Evolutionary conservation across 2,329 filamentous ascomycete genomes (phyloP).

Genomic region (Aspergillus arachidicola): DNA sequence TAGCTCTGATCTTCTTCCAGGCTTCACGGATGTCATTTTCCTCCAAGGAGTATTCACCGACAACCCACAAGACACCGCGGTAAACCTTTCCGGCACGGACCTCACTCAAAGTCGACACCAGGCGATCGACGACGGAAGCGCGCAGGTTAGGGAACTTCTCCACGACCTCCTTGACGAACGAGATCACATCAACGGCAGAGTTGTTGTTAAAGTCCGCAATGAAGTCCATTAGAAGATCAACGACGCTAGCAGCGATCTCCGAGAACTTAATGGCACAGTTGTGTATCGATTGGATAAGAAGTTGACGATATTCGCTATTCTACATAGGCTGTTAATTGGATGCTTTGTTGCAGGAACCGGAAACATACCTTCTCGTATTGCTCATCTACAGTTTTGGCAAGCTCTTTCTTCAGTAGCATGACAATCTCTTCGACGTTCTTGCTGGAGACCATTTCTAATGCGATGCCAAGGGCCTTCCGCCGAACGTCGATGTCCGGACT

Average conservation of each 20-base stretch:
- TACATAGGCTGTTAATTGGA: conserved; percentile 32
- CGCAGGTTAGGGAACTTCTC: conserved; percentile 95
- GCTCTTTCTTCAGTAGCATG: conserved; percentile 92
- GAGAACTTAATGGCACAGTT: conserved; percentile 99
- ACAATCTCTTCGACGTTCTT: conserved; percentile 99
- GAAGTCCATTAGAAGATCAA: conserved; percentile 97
- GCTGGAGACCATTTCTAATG: conserved; percentile 96
- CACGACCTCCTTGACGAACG: conserved; percentile 98
- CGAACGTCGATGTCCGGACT: conserved; percentile 96
- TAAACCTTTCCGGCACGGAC: conserved; percentile 97
- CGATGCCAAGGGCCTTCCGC: conserved; percentile 84
- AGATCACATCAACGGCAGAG: conserved; percentile 95
- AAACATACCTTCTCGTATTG: conserved; percentile 82
- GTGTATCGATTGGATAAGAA: conserved; percentile 96
- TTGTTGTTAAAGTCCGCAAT: conserved; percentile 98
- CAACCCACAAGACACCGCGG: conserved; percentile 93
- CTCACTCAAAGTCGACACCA: conserved; percentile 88
- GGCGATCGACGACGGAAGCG: conserved; percentile 79
- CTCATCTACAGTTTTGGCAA: conserved; percentile 96
- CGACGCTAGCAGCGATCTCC: conserved; percentile 93
- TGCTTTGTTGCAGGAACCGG: not conserved
- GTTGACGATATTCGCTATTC: conserved; percentile 90
- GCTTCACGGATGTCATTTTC: conserved; percentile 93
- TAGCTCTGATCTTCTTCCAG: conserved; percentile 93
- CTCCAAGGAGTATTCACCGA: conserved; percentile 94